Evolutionary conservation across 1,139 yeast genomes (phyloP), one percentile per base, ranked within the genome.

Genomic region (Lodderomyces orthopsilosis): DNA sequence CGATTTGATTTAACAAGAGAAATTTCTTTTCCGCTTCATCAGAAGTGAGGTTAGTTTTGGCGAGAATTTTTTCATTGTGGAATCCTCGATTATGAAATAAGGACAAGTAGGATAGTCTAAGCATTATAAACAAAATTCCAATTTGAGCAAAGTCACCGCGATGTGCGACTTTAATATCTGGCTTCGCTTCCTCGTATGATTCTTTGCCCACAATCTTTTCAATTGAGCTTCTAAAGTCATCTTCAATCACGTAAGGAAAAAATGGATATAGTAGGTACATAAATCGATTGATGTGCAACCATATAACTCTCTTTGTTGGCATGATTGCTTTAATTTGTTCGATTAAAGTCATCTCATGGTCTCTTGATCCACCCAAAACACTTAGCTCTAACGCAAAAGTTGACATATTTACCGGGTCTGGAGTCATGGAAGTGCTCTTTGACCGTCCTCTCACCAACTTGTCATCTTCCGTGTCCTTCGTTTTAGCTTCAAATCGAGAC

Each of bases 401-500:
- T 13, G 53, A 46, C 39, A 53, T 46, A 41, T 55, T 58, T 36
- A 51, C 38, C 19, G 37, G 23, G 18, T 6, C 22, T 23, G 37
- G 26, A 17, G 38, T 24, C 14, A 13, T 7, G 13, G 35, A 36
- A 19, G 13, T 28, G 33, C 27, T 23, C 19, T 35, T 19, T 13
- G 27, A 19, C 13, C 33, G 24, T 23, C 8, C 18, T 33, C 59
- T 43, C 38, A 54, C 59, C 40, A 43, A 55, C 23, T 56, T 64
- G 34, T 58, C 60, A 1, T 72, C 72, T 41, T 67, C 59, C 0
- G 70, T 68, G 40, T 66, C 65, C 15, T 68, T 8, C 59, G 59
- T 41, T 63, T 57, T 47, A 57, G 63, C 45, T 60, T 56, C 47
- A 66, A 70, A 27, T 54, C 57, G 36, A 7, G 44, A 22, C 23